Evolutionary conservation across 2,329 filamentous ascomycete species (phyloP).

Genomic region (Orbilia javanica): DNA sequence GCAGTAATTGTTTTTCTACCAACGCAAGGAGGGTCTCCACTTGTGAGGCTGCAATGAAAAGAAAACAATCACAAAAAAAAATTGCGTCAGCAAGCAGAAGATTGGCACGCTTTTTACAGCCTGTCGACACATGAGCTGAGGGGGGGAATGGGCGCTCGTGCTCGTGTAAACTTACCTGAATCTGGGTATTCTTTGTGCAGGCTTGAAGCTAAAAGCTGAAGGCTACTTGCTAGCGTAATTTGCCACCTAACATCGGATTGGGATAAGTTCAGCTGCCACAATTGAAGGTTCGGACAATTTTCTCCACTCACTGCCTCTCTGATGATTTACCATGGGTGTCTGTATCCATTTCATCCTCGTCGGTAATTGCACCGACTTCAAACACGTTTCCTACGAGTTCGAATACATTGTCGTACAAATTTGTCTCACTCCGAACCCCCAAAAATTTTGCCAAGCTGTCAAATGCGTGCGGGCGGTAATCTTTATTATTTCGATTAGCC

Average conservation of each 20-base stretch:
- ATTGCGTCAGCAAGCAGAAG: conserved; percentile 52
- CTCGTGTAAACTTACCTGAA: conserved; percentile 55
- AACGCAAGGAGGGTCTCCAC: conserved; percentile 54
- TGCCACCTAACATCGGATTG: conserved; percentile 57
- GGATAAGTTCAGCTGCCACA: conserved; percentile 51
- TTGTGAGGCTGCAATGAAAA: conserved; percentile 49
- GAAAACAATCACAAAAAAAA: not conserved
- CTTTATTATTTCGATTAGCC: conserved; percentile 89
- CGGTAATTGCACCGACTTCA: conserved; percentile 68
- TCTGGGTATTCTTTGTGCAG: conserved; percentile 49
- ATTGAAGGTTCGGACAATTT: conserved; percentile 47
- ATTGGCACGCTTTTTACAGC: conserved; percentile 28
- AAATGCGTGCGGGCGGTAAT: conserved; percentile 82
- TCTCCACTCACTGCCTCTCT: conserved; percentile 63
- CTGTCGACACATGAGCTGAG: conserved; percentile 32
- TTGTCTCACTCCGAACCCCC: conserved; percentile 75
- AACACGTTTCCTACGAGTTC: conserved; percentile 75
- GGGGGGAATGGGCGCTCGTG: conserved; percentile 23
- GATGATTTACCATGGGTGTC: conserved; percentile 68
- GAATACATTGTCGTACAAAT: conserved; percentile 77
- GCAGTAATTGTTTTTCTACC: conserved; percentile 56
- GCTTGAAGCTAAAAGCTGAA: conserved; percentile 58
- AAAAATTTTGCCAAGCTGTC: conserved; percentile 78
- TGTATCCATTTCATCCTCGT: conserved; percentile 77
- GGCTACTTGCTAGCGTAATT: conserved; percentile 60